Evolutionary conservation across 495 filamentous ascomycete genomes (phyloP).

Genomic region (Aspergillus steynii): DNA sequence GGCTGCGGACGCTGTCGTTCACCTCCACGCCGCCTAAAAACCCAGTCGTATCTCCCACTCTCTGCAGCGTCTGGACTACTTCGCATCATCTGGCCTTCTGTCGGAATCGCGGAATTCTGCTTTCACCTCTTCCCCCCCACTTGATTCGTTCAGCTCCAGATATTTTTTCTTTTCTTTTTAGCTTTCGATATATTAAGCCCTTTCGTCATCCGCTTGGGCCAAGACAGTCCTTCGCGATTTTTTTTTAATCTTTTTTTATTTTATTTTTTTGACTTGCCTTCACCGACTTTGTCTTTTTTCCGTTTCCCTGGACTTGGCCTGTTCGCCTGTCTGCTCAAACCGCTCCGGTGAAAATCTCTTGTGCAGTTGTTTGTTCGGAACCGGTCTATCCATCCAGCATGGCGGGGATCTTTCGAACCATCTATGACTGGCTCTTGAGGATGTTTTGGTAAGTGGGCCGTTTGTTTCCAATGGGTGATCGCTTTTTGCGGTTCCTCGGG

Average conservation of each 20-base stretch:
- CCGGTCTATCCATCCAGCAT: constrained; percentile 41
- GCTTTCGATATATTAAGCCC: constrained; percentile 18
- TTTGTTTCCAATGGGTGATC: constrained; percentile 24
- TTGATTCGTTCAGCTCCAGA: constrained; percentile 19
- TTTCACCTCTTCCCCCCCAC: constrained; percentile 19
- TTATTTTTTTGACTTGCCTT: background rate
- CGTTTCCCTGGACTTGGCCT: background rate
- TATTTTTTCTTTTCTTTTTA: background rate
- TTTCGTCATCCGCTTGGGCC: background rate
- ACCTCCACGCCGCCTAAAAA: constrained; percentile 8
- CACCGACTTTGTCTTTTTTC: background rate
- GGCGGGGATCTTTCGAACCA: constrained; percentile 84
- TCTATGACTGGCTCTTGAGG: constrained; percentile 98
- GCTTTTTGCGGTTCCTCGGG: constrained; percentile 18
- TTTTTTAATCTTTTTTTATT: background rate
- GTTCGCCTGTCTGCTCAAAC: background rate
- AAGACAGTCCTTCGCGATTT: background rate
- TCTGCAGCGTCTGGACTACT: constrained; percentile 14
- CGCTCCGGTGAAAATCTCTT: background rate
- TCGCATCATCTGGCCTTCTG: constrained; percentile 15
- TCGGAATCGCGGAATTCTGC: constrained; percentile 15
- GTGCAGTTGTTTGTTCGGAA: background rate
- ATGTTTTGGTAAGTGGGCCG: constrained; percentile 89
- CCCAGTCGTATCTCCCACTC: background rate
- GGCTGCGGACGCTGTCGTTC: background rate